These are phyloP conservation scores for Phytophthora quininea DNA, from an alignment of 352 stramenopile genomes.

Conservation along the genomic window DNA sequence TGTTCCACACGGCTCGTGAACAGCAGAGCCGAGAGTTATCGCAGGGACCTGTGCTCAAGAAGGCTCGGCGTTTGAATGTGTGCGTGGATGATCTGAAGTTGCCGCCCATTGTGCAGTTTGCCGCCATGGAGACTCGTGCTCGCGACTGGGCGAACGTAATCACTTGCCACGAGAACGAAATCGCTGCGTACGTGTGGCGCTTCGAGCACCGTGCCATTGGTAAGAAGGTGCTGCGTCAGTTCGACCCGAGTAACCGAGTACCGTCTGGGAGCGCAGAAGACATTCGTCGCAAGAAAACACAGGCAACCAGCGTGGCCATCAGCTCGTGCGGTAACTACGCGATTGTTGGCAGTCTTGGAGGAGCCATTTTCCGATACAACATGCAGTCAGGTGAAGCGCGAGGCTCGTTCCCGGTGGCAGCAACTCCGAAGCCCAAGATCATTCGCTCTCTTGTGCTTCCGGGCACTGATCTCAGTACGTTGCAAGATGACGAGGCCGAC, in stretches of 20 bases:
- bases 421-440: slow-evolving; percentile 66
- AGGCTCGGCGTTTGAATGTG: slow-evolving; percentile 88
- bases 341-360: slow-evolving; percentile 91
- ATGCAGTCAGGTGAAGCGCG: slow-evolving; percentile 94
- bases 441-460: slow-evolving; percentile 73
- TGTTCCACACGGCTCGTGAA: slow-evolving; percentile 92
- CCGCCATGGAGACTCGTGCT: slow-evolving; percentile 88
- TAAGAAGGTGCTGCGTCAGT: slow-evolving; percentile 92
- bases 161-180: slow-evolving; percentile 94
- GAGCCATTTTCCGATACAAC: slow-evolving; percentile 96
- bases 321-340: slow-evolving; percentile 95
- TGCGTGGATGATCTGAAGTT: slow-evolving; percentile 90
- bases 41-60: slow-evolving; percentile 91
- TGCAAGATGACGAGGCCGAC: slow-evolving; percentile 42
- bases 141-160: slow-evolving; percentile 95
- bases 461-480: slow-evolving; percentile 36
- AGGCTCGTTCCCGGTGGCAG: slow-evolving; percentile 90
- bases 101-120: slow-evolving; percentile 92
- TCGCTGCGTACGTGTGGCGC: slow-evolving; percentile 95
- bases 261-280: slow-evolving; percentile 65
- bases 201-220: slow-evolving; percentile 93
- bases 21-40: slow-evolving; percentile 91
- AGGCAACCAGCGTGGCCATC: slow-evolving; percentile 76
- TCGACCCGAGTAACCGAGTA: slow-evolving; percentile 76
- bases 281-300: slow-evolving; percentile 64